Conservation (phyloP, 1,139 yeast species). For the Pichia sp. region DNA sequence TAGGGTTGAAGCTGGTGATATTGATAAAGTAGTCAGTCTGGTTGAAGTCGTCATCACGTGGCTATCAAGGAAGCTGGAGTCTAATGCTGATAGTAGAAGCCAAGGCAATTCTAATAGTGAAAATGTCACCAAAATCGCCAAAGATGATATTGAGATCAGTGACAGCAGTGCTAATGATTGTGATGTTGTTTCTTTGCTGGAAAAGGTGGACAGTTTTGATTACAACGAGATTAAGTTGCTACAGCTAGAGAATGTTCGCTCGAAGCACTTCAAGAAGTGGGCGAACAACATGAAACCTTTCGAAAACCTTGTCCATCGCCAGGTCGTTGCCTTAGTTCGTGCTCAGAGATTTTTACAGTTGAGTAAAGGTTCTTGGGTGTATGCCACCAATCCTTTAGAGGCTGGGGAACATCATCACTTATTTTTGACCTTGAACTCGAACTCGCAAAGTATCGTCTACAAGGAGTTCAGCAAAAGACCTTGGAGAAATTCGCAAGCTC, state of each 20-base stretch:
- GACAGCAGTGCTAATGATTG: background rate
- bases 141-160: background rate
- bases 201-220: conserved; percentile 40
- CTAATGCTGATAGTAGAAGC: background rate
- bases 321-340: conserved; percentile 69
- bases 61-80: conserved; percentile 28
- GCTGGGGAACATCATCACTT: conserved; percentile 34
- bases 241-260: conserved; percentile 49
- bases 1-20: conserved; percentile 10
- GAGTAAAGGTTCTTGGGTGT: conserved; percentile 84
- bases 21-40: conserved; percentile 12
- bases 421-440: conserved; percentile 68
- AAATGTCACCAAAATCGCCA: background rate
- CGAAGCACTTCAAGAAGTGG: conserved; percentile 36
- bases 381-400: conserved; percentile 57
- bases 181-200: conserved; percentile 27
- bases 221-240: conserved; percentile 51
- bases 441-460: conserved; percentile 57
- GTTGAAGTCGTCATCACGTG: conserved; percentile 12
- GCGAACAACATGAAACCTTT: conserved; percentile 38
- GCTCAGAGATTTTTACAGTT: conserved; percentile 73
- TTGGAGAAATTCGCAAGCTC: conserved; percentile 30
- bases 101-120: conserved; percentile 36
- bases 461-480: conserved; percentile 49
- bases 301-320: conserved; percentile 48